Evolutionary conservation across 768 basidiomycete genomes (phyloP).

Genomic region (Serendipita sp.): DNA sequence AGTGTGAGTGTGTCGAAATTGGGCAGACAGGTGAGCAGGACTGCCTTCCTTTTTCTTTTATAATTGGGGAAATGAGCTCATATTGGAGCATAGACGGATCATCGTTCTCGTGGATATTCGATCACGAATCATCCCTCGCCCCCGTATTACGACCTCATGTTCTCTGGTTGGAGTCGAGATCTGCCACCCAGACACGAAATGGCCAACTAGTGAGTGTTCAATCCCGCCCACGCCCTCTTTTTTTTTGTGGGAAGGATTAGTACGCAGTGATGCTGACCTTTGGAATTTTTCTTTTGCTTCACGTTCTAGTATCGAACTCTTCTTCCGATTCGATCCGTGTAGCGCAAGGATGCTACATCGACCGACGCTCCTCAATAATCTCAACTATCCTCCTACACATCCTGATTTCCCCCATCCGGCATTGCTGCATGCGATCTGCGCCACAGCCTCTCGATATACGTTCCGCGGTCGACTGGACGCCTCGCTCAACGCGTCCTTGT

Average conservation of each 20-base stretch:
- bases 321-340: conserved; percentile 81
- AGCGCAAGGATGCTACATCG: conserved; percentile 72
- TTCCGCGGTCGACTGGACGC: conserved; percentile 49
- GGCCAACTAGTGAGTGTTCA: neutral
- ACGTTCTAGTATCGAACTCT: conserved; percentile 79
- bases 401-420: conserved; percentile 79
- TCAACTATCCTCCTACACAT: conserved; percentile 67
- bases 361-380: conserved; percentile 60
- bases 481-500: conserved; percentile 43
- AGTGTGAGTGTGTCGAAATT: neutral
- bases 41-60: too few relatives aligned
- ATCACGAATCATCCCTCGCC: conserved; percentile 18
- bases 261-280: too few relatives aligned
- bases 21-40: neutral
- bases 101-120: conserved; percentile 27
- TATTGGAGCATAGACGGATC: conserved; percentile 4
- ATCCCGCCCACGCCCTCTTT: too few relatives aligned
- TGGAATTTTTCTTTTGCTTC: too few relatives aligned
- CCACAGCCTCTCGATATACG: conserved; percentile 70
- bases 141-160: conserved; percentile 38
- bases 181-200: conserved; percentile 28
- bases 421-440: conserved; percentile 83
- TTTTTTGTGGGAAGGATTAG: too few relatives aligned
- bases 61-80: too few relatives aligned
- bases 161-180: conserved; percentile 74